A percentile compares a stretch with the other conserved stretches of the same genome.
Conservation (phyloP, 2,329 filamentous ascomycete species). For the Sphaceloma murrayae region DNA sequence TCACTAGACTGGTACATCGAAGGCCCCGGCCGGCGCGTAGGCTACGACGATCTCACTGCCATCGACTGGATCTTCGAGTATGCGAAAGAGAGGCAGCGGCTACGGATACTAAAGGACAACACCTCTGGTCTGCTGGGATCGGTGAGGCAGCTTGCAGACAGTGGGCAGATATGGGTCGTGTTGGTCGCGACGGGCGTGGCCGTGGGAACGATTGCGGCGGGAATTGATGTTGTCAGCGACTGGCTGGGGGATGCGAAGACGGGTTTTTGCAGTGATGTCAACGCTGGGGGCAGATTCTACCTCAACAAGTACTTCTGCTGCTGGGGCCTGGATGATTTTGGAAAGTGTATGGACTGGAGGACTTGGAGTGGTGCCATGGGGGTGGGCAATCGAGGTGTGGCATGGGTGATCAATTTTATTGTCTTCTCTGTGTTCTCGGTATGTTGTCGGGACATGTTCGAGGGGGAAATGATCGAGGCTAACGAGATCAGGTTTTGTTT, state of each 20-base stretch:
- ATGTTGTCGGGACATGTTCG: constrained; percentile 28
- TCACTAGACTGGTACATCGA: constrained; percentile 76
- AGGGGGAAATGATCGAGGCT: background rate
- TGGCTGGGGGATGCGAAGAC: constrained; percentile 91
- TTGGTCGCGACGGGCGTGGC: constrained; percentile 76
- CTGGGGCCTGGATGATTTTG: constrained; percentile 72
- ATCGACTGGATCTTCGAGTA: constrained; percentile 99
- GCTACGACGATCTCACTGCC: constrained; percentile 90
- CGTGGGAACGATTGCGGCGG: constrained; percentile 74
- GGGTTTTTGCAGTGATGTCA: constrained; percentile 69
- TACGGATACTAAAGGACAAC: constrained; percentile 64
- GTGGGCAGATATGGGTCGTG: constrained; percentile 84
- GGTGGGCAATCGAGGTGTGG: constrained; percentile 54
- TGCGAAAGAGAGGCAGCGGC: constrained; percentile 82
- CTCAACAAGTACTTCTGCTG: constrained; percentile 89
- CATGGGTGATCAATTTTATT: constrained; percentile 77
- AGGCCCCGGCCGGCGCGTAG: constrained; percentile 78
- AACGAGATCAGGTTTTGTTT: constrained; percentile 55
- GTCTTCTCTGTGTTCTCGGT: constrained; percentile 82
- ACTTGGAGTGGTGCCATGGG: constrained; percentile 71
- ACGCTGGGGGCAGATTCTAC: constrained; percentile 79
- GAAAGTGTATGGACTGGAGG: constrained; percentile 78
- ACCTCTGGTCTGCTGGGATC: constrained; percentile 60
- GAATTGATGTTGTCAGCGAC: constrained; percentile 80
- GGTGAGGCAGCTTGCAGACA: constrained; percentile 63